phyloP scores from a whole-genome alignment of 2,329 filamentous ascomycete genomes.

The Paecilomyces formosus region DNA sequence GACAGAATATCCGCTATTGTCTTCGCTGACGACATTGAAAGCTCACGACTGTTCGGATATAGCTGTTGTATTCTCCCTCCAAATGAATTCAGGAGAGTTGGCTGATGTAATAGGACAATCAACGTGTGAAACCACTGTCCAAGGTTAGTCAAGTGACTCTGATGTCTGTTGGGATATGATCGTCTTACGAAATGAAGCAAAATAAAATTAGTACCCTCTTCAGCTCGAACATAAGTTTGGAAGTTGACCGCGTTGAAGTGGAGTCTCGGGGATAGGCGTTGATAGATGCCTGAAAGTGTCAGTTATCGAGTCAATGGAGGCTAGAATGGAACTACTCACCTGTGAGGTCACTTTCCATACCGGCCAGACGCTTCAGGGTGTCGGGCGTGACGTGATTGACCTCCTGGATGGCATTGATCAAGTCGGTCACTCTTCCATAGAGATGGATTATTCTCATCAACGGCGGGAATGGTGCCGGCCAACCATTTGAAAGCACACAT shows the following conservation, averaged over 20 bases:
- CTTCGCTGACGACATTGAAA: constrained; percentile 82
- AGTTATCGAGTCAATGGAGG: neutral
- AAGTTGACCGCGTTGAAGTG: constrained; percentile 85
- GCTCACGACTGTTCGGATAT: constrained; percentile 69
- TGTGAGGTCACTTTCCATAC: constrained; percentile 77
- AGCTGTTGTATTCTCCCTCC: constrained; percentile 62
- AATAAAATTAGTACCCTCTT: constrained; percentile 81
- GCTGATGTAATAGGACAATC: constrained; percentile 78
- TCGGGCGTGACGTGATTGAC: constrained; percentile 67
- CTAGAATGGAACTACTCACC: constrained; percentile 35
- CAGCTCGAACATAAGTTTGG: constrained; percentile 70
- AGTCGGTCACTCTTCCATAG: constrained; percentile 75
- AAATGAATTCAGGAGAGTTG: constrained; percentile 72
- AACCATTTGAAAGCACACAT: constrained; percentile 49
- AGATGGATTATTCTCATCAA: constrained; percentile 79
- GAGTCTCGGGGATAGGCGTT: constrained; percentile 64
- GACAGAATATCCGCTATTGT: constrained; percentile 84
- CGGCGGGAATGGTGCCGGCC: constrained; percentile 71
- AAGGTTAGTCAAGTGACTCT: constrained; percentile 9
- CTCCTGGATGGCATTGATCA: constrained; percentile 73
- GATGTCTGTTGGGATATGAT: neutral
- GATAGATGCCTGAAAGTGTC: constrained; percentile 48
- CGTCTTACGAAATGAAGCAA: constrained; percentile 59
- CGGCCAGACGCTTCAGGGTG: constrained; percentile 61
- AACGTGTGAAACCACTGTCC: constrained; percentile 70